A percentile compares a stretch with the other conserved stretches of the same genome.
These are phyloP conservation scores for Sambucus nigra DNA, from an alignment of 129 eudicot genomes.

Conservation along the genomic window DNA sequence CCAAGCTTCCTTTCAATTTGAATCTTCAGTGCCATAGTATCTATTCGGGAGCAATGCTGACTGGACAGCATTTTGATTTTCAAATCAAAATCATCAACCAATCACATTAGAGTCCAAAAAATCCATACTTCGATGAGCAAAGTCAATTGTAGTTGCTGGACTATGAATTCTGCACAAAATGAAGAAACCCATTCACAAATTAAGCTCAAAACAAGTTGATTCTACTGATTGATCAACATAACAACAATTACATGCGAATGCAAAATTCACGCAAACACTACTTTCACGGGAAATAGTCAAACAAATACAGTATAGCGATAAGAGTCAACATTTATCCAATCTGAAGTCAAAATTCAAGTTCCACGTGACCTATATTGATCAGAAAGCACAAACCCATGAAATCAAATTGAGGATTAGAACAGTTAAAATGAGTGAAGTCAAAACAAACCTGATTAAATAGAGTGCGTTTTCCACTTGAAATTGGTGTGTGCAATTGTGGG, in stretches of 20 bases:
- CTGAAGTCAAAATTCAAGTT: background rate
- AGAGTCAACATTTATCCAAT: background rate
- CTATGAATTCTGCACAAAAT: background rate
- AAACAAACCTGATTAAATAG: conserved; percentile 20
- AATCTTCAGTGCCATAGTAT: conserved; percentile 38
- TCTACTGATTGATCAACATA: background rate
- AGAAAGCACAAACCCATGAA: background rate
- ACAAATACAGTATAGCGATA: background rate
- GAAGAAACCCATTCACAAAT: background rate
- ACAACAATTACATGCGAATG: conserved; percentile 1
- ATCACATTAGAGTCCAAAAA: conserved; percentile 10
- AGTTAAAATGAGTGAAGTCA: conserved; percentile 7
- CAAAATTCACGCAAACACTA: conserved; percentile 1
- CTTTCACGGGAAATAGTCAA: background rate
- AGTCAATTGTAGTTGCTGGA: background rate
- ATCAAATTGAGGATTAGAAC: background rate
- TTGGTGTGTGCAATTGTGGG: background rate
- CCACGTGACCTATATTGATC: background rate
- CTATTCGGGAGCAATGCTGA: conserved; percentile 43
- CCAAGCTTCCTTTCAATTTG: conserved; percentile 48
- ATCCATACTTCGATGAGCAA: background rate
- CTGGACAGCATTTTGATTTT: conserved; percentile 42
- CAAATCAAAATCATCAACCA: conserved; percentile 13
- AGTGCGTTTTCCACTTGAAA: background rate
- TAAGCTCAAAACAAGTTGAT: conserved; percentile 1